A percentile compares a stretch with the other conserved stretches of the same genome.
These are phyloP conservation scores for Hebeloma cylindrosporum DNA, from an alignment of 768 basidiomycete species.

Conservation along the genomic window DNA sequence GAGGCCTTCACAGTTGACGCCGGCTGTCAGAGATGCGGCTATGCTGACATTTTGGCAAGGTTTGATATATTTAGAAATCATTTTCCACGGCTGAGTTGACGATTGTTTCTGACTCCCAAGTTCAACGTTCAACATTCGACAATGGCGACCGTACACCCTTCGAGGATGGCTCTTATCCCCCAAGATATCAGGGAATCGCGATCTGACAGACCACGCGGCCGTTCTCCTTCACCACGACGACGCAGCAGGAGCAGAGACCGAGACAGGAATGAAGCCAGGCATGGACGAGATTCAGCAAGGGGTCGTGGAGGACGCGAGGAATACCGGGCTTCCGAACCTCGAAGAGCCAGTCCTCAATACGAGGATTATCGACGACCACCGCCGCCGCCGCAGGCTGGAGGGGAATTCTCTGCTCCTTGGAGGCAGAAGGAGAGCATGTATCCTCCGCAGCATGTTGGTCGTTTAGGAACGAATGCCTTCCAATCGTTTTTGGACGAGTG, in stretches of 20 bases:
- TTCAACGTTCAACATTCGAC: conserved; percentile 1
- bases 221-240: conserved; percentile 47
- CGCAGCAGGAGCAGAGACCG: conserved; percentile 33
- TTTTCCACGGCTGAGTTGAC: too few relatives aligned
- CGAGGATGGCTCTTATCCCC: conserved; percentile 66
- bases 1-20: too few relatives aligned
- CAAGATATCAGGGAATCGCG: conserved; percentile 32
- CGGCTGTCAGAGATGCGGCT: too few relatives aligned
- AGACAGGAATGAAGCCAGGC: conserved; percentile 20
- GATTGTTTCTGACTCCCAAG: background rate
- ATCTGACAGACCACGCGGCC: conserved; percentile 27
- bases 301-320: conserved; percentile 17
- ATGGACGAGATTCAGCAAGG: conserved; percentile 12
- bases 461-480: conserved; percentile 19
- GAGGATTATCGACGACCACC: conserved; percentile 52
- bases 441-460: conserved; percentile 39
- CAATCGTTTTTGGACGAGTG: conserved; percentile 75
- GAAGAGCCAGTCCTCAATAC: conserved; percentile 57
- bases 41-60: too few relatives aligned
- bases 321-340: conserved; percentile 19
- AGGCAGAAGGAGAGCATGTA: conserved; percentile 59
- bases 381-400: conserved; percentile 32
- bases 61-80: too few relatives aligned
- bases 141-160: conserved; percentile 79
- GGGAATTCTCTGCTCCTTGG: conserved; percentile 41